A percentile compares a stretch with the other conserved stretches of the same genome.
phyloP scores from a whole-genome alignment of 129 eudicot genomes.

The Arctium lappa region DNA sequence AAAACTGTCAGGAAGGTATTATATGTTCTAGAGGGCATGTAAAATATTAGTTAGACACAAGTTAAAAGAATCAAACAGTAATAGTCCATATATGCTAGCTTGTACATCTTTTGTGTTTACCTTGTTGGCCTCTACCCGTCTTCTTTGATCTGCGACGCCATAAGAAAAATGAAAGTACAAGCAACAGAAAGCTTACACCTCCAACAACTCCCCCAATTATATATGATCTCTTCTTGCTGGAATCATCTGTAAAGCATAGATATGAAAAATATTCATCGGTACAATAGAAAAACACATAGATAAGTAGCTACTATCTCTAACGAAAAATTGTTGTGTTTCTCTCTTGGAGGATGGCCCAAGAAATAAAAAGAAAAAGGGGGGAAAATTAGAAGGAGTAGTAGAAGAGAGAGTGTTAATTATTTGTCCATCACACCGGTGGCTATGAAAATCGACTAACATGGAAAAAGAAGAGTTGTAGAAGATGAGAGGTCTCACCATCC shows the following conservation, averaged over 20 bases:
- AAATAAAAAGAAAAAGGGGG: neutral
- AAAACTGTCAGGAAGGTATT: neutral
- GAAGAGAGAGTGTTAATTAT: too few species aligned
- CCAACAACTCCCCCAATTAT: conserved; percentile 67
- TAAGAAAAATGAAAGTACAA: conserved; percentile 35
- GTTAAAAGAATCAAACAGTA: neutral
- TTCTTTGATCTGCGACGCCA: conserved; percentile 41
- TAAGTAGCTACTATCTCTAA: neutral
- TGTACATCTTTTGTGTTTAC: conserved; percentile 20
- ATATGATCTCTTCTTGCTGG: conserved; percentile 44
- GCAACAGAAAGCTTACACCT: conserved; percentile 53
- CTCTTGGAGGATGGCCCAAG: too few species aligned
- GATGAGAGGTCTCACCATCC: conserved; percentile 29
- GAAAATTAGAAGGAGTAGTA: neutral
- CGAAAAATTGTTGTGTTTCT: too few species aligned
- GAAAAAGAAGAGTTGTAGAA: neutral
- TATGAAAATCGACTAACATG: neutral
- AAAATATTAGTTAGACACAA: neutral
- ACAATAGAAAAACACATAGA: neutral
- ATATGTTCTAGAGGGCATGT: neutral
- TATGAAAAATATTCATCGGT: neutral
- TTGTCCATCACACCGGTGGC: too few species aligned
- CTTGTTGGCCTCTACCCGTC: conserved; percentile 32
- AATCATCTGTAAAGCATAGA: conserved; percentile 33
- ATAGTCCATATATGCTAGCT: neutral